Conservation (phyloP, 495 filamentous ascomycete genomes). For the Tuber aestivum region DNA sequence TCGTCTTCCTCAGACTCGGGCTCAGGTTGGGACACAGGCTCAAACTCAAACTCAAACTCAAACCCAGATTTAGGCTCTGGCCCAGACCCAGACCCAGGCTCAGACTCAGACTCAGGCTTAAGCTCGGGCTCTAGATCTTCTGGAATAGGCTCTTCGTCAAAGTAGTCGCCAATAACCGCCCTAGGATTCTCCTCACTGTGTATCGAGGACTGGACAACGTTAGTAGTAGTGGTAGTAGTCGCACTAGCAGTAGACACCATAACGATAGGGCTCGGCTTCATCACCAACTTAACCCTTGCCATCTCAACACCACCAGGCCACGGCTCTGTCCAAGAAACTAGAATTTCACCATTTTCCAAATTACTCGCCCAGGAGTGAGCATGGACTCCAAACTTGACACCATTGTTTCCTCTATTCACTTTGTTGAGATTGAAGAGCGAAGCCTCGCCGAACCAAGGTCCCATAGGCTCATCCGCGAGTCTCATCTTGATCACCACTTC, state of each 20-base stretch:
- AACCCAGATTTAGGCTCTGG: no score
- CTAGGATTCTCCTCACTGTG: background rate
- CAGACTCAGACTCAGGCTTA: background rate
- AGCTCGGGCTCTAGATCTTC: background rate
- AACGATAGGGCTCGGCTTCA: background rate
- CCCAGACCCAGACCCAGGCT: background rate
- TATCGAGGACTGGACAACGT: background rate
- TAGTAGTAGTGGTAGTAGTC: background rate
- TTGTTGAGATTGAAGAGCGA: conserved; percentile 14
- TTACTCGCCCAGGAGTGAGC: conserved; percentile 14
- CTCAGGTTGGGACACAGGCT: no score
- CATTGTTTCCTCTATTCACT: background rate
- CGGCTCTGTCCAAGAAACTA: conserved; percentile 21
- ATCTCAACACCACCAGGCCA: conserved; percentile 23
- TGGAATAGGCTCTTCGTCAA: conserved; percentile 6
- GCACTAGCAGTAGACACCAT: background rate
- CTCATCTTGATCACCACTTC: conserved; percentile 7
- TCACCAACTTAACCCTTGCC: conserved; percentile 15
- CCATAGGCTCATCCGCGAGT: conserved; percentile 23
- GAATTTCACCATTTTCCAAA: conserved; percentile 5
- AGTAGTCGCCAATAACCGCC: background rate
- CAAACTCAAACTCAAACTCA: no score
- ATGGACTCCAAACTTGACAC: conserved; percentile 14
- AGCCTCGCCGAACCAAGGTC: conserved; percentile 18
- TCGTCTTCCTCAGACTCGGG: background rate